These are phyloP conservation scores for Nothophoma quercina DNA, from an alignment of 2,329 filamentous ascomycete species.

Conservation along the genomic window DNA sequence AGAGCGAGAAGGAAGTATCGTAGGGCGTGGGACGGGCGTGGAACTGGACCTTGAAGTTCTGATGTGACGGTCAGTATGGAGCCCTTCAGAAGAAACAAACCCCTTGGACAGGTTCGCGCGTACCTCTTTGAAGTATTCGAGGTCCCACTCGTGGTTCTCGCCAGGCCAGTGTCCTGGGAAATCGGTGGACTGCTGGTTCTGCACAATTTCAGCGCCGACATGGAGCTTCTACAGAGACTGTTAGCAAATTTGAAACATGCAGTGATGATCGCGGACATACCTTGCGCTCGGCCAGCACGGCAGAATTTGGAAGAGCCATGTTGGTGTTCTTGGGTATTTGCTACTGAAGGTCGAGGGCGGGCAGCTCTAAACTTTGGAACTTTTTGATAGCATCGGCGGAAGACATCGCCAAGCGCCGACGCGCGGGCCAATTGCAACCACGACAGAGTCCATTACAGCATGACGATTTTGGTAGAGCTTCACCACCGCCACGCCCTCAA, in stretches of 20 bases:
- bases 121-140: conserved; percentile 73
- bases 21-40: conserved; percentile 77
- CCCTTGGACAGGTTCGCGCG: conserved; percentile 15
- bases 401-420: conserved; percentile 32
- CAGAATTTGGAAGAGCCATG: conserved; percentile 56
- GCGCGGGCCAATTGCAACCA: conserved; percentile 36
- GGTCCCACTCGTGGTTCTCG: conserved; percentile 83
- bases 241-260: conserved; percentile 8
- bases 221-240: conserved; percentile 71
- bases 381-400: conserved; percentile 13
- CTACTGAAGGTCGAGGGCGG: conserved; percentile 15
- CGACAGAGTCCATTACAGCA: conserved; percentile 31
- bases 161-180: conserved; percentile 91
- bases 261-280: conserved; percentile 51
- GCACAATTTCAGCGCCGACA: conserved; percentile 89
- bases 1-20: conserved; percentile 86
- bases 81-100: not conserved
- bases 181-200: conserved; percentile 86
- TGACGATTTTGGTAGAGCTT: conserved; percentile 34
- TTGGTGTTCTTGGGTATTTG: conserved; percentile 25
- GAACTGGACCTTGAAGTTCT: conserved; percentile 77
- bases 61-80: conserved; percentile 4
- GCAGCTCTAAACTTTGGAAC: conserved; percentile 20
- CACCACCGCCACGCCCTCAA: conserved; percentile 41
- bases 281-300: conserved; percentile 69